Base-by-base conservation (phyloP, 306 rosid genomes). In the Gastrolobium bilobum region DNA sequence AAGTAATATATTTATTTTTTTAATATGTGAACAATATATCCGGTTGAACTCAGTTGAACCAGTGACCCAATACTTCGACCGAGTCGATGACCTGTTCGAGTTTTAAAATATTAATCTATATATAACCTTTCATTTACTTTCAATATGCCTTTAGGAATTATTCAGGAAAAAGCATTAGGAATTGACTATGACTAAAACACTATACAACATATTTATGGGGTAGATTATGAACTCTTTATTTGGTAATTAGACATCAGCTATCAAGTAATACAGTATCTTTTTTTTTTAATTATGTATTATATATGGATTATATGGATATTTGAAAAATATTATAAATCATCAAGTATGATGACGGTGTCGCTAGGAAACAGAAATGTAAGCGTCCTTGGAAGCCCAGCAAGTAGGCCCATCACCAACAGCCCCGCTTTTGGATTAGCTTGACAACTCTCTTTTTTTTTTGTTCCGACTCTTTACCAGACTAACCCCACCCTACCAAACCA, bases 401-500 rank as follows among this genome's bases (percentile, higher is more conserved):
- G 72, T 44, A 10, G 57, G 73, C 73, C 57, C 58, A 68, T 68
- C 40, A 46, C 29, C 57, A 29, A 10, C 40, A 2, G 7, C 51
- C 35, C 37, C 71, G 6, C 33, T 13, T 39, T 38, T 15, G 30
- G 5, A 75, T 75, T 44, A 33, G 61, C 14, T 42, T 42, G 31
- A 42, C 54, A 40, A n/a, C n/a, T n/a, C n/a, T n/a, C n/a, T n/a
- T n/a, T n/a, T n/a, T 7, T 30, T 37, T 26, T 29, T 47, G 3
- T 30, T 8, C 26, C 15, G 35, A 9, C 44, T 58, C 15, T 15
- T 42, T 3, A 10, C 37, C 37, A 3, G 2, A 8, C 37, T 34
- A 34, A 34, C 62, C 51, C 50, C 47, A 75, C 57, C 79, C 30
- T 14, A 48, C 58, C 43, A 30, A 33, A 33, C 53, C 64, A 4